Evolutionary conservation across 805 yeast species (phyloP).

Genomic region (Yarrowia sp.): DNA sequence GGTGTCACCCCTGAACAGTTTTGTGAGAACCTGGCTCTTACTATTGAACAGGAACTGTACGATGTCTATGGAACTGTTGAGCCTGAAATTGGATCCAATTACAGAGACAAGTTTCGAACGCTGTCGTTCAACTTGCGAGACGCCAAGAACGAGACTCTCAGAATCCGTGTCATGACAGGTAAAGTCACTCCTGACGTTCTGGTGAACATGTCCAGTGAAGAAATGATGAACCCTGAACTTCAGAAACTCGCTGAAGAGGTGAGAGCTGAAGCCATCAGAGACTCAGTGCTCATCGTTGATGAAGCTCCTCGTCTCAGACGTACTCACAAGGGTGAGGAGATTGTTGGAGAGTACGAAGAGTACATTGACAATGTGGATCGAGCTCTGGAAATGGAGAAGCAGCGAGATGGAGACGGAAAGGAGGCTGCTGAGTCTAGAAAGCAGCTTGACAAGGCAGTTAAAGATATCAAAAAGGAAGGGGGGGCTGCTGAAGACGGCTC

Average conservation of each 20-base stretch:
- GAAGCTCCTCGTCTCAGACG: conserved; percentile 71
- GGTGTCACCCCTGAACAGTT: not conserved
- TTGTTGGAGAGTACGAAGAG: conserved; percentile 64
- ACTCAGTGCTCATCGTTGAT: conserved; percentile 68
- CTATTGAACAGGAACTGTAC: conserved; percentile 61
- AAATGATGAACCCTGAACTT: conserved; percentile 78
- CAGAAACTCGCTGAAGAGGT: conserved; percentile 74
- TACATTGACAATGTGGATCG: conserved; percentile 34
- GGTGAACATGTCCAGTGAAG: conserved; percentile 71
- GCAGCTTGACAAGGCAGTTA: not conserved
- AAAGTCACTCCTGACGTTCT: conserved; percentile 63
- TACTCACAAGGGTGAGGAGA: conserved; percentile 88
- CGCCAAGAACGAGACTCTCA: conserved; percentile 61
- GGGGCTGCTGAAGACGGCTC: not conserved
- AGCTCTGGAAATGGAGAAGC: conserved; percentile 13
- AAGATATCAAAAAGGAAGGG: not conserved
- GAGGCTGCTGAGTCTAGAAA: conserved; percentile 40
- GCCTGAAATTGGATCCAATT: conserved; percentile 54
- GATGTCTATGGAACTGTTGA: conserved; percentile 49
- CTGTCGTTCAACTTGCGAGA: conserved; percentile 66
- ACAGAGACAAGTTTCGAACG: conserved; percentile 73
- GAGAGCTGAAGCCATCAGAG: conserved; percentile 69
- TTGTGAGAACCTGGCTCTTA: conserved; percentile 56
- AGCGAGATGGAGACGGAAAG: conserved; percentile 39
- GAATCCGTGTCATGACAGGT: conserved; percentile 63